Conservation (phyloP, 345 rosid species). For the Limnanthes douglasii region DNA sequence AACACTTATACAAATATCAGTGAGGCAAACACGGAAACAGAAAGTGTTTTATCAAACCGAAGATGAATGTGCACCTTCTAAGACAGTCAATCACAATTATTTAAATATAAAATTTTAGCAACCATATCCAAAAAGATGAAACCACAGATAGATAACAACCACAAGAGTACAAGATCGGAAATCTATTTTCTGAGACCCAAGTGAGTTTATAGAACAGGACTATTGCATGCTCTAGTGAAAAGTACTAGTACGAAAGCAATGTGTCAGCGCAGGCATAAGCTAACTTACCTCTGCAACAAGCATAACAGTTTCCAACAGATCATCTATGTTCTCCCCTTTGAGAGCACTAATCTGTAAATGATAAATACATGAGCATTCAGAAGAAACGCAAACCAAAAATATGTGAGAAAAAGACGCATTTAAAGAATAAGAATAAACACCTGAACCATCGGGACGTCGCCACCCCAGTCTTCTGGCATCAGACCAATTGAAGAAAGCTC, state of each 20-base stretch:
- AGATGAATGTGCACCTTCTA: too few relatives aligned
- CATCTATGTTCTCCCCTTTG: slow-evolving; percentile 74
- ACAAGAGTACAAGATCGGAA: background rate
- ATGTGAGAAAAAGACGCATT: slow-evolving; percentile 10
- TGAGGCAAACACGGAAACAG: too few relatives aligned
- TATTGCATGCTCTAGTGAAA: background rate
- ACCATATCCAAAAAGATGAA: background rate
- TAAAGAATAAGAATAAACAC: slow-evolving; percentile 20
- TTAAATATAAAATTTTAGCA: background rate
- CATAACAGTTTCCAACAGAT: slow-evolving; percentile 86
- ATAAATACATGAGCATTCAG: slow-evolving; percentile 13
- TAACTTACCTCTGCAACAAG: slow-evolving; percentile 93
- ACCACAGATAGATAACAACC: background rate
- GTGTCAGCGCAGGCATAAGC: background rate
- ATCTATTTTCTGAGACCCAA: slow-evolving; percentile 1
- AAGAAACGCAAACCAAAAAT: too few relatives aligned
- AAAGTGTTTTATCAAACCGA: too few relatives aligned
- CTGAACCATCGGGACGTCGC: slow-evolving; percentile 94
- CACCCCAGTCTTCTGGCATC: slow-evolving; percentile 99
- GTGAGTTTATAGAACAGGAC: background rate
- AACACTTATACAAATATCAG: too few relatives aligned
- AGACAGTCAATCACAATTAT: too few relatives aligned
- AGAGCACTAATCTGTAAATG: slow-evolving; percentile 86
- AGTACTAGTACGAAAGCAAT: slow-evolving; percentile 4
- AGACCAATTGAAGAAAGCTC: slow-evolving; percentile 91